Evolutionary conservation across 164 flowering plant species (phyloP), one percentile per base, ranked within the genome.

Genomic region (Houttuynia cordata): DNA sequence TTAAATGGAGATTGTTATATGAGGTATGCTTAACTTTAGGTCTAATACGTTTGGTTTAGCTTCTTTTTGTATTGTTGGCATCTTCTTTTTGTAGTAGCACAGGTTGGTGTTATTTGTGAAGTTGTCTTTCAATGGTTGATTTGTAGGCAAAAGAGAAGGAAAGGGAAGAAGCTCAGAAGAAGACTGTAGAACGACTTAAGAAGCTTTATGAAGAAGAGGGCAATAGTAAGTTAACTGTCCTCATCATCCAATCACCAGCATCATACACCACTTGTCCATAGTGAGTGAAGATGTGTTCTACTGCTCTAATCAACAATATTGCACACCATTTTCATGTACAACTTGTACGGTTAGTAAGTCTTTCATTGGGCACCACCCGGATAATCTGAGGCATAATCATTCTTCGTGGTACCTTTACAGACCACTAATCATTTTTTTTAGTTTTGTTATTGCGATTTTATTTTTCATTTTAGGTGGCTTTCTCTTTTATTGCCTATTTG

Each of bases 141-240:
- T 51, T 71, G 63, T 74, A 93, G 97, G 95, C 92, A 22, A 85
- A 88, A 58, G 9, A 75, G 70, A 79, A 84, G 70, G 86, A 73
- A 12, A 15, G 71, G 69, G 78, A 80, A 45, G 78, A 80, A 62
- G 77, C 67, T 59, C 78, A 83, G 65, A 60, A 80, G 47, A 67
- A 71, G 70, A 72, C 81, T 10, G 58, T 67, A 51, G 84, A 78
- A 54, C 70, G 84, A 59, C 49, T 93, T 17, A 83, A 69, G 68
- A 61, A 83, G 71, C 68, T 59, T 20, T 88, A 82, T 62, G 62
- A 73, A 75, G 70, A 81, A 50, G 89, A 76, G 80, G 72, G 63
- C 71, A 80, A 67, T 15, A 71, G 97, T 93, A 83, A 73, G 94
- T 76, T 56, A n/a, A 59, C 59, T 66, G 64, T 25, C 57, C 42